Evolutionary conservation across 2,329 filamentous ascomycete genomes (phyloP).

Genomic region (Knoxdaviesia proteae): DNA sequence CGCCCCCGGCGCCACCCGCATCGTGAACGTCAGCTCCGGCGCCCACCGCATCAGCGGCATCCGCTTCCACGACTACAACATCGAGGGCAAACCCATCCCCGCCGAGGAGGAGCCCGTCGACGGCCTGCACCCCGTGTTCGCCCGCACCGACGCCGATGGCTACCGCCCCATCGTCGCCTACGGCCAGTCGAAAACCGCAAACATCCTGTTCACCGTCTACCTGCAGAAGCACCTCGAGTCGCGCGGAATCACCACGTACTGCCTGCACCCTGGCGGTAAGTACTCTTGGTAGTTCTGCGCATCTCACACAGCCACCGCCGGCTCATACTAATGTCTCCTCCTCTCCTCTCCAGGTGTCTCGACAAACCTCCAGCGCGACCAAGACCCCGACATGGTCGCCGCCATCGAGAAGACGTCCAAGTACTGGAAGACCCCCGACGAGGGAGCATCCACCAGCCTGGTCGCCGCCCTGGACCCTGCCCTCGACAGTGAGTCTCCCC

Average conservation of each 20-base stretch:
- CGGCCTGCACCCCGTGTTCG: conserved; percentile 2
- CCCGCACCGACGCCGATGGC: conserved; percentile 1
- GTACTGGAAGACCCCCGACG: neutral
- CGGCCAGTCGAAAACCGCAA: conserved; percentile 12
- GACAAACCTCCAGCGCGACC: conserved; percentile 1
- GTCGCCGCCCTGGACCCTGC: conserved; percentile 7
- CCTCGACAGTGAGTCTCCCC: neutral
- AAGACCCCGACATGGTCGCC: neutral
- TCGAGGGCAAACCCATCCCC: conserved; percentile 4
- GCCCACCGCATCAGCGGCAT: conserved; percentile 11
- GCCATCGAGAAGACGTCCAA: neutral
- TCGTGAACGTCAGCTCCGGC: conserved; percentile 20
- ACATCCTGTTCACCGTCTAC: conserved; percentile 8
- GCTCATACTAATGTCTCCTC: no score
- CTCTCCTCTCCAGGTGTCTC: neutral
- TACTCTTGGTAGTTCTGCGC: no score
- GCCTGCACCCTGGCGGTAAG: conserved; percentile 6
- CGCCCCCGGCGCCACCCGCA: conserved; percentile 7
- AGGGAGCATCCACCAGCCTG: conserved; percentile 6
- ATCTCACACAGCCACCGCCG: no score
- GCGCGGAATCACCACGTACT: conserved; percentile 1
- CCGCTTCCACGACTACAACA: conserved; percentile 13
- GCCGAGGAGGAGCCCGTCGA: neutral
- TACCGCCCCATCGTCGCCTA: conserved; percentile 8
- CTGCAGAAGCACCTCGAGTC: conserved; percentile 4